These are phyloP conservation scores for Penicillium longicatenatum DNA, from an alignment of 495 filamentous ascomycete species.

Conservation along the genomic window DNA sequence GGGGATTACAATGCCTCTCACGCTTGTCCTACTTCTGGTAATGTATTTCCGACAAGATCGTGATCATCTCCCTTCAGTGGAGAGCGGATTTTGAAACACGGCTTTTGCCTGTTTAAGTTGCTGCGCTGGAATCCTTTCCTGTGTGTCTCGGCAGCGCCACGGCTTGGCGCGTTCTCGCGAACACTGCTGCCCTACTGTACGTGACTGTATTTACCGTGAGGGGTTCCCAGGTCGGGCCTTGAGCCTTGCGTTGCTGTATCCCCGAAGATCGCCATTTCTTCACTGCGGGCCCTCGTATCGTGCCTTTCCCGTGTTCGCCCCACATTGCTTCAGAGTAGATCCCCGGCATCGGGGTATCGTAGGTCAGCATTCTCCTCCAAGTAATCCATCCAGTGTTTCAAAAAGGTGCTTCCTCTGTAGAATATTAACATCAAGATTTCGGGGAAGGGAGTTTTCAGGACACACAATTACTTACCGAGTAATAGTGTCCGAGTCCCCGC, in stretches of 20 bases:
- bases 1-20: slow-evolving; percentile 7
- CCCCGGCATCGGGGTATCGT: slow-evolving; percentile 73
- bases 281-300: background rate
- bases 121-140: background rate
- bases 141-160: background rate
- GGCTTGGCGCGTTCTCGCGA: background rate
- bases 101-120: background rate
- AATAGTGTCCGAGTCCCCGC: slow-evolving; percentile 92
- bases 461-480: slow-evolving; percentile 61
- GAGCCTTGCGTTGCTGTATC: background rate
- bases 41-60: slow-evolving; percentile 14
- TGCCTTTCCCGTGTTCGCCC: background rate
- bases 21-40: slow-evolving; percentile 19
- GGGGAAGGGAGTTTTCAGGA: background rate
- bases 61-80: slow-evolving; percentile 2
- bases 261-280: background rate
- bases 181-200: background rate
- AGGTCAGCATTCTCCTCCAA: slow-evolving; percentile 84
- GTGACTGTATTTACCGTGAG: background rate
- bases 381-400: slow-evolving; percentile 87
- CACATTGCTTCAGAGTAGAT: slow-evolving; percentile 41
- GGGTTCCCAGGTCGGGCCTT: background rate
- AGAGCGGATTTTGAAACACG: slow-evolving; percentile 13
- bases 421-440: background rate
- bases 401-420: slow-evolving; percentile 72